A percentile compares a stretch with the other conserved stretches of the same genome.
Conservation (phyloP, 148 eudicot genomes). For the Fallopia convolvulus region DNA sequence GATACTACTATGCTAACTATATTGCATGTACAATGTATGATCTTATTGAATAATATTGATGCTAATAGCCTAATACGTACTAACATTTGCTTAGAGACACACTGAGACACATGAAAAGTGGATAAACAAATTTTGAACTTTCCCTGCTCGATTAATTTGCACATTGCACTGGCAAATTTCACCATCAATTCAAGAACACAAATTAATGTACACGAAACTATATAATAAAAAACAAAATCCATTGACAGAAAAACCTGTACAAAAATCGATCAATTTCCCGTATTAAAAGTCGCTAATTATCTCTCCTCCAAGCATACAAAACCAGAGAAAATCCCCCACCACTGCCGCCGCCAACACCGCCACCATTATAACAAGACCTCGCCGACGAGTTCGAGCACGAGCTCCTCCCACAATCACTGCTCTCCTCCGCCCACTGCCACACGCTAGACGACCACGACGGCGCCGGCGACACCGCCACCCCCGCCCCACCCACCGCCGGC, state of each 20-base stretch:
- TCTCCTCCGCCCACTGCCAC: slow-evolving; percentile 69
- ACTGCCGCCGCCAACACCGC: slow-evolving; percentile 19
- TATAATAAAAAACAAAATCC: background rate
- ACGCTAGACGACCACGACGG: slow-evolving; percentile 55
- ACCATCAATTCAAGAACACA: background rate
- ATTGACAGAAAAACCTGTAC: background rate
- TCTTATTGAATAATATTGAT: background rate
- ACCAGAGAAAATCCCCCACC: slow-evolving; percentile 47
- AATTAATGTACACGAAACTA: background rate
- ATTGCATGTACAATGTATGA: background rate
- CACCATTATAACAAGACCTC: slow-evolving; percentile 22
- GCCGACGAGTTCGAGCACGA: slow-evolving; percentile 42
- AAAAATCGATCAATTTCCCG: background rate
- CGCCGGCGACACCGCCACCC: slow-evolving; percentile 27
- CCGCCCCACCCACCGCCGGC: background rate
- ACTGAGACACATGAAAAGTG: background rate
- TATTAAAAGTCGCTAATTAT: background rate
- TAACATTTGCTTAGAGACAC: background rate
- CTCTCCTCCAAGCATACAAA: slow-evolving; percentile 63
- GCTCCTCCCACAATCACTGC: slow-evolving; percentile 54
- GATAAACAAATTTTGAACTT: background rate
- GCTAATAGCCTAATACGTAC: background rate
- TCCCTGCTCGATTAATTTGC: background rate
- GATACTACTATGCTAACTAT: background rate
- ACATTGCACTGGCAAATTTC: background rate